Evolutionary conservation across 495 filamentous ascomycete genomes (phyloP), one percentile per base, ranked within the genome.

Genomic region (Neurospora sp.): DNA sequence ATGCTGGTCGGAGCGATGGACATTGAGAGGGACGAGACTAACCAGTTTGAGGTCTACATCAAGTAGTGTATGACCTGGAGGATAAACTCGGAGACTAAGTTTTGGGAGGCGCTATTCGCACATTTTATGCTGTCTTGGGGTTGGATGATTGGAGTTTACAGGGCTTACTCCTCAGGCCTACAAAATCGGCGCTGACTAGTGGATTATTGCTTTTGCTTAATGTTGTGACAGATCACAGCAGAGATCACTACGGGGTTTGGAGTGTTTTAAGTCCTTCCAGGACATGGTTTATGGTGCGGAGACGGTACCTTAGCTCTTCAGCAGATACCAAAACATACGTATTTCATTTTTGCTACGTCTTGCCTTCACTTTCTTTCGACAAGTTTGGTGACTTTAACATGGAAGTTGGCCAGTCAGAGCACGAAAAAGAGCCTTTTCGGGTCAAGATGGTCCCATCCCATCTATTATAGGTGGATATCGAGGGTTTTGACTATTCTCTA

Each of bases 21-120:
- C 15, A 85, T 98, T 45, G 81, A 81, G 39, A 71, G 70, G 28
- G 87, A 87, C 17, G 92, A 98, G 76, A 85, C 90, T 80, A 94
- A 96, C 77, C 85, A 89, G 71, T 78, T 97, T 43, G 94, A 97
- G 78, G 92, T 95, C 70, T 85, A 91, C 74, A 76, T 94, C 71
- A 89, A 84, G 77, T 87, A 72, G 81, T 21, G 21, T 39, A 39
- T 42, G 15, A 8, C 15, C 40, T 74, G 45, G 5, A 59, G 21
- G 24, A 54, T 24, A 13, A 5, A 54, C 48, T 0, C 1, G 48
- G 24, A 24, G 11, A 59, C 10, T 7, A 2, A 11, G 24, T 24
- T 59, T 59, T 28, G 48, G 21, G 21, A 21, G 48, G 21, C 21
- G 5, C 10, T 13, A 6, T 59, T 59, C 11, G 48, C 48, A 28